Evolutionary conservation across 495 filamentous ascomycete species (phyloP).

Genomic region (Lasiosphaeria miniovina): DNA sequence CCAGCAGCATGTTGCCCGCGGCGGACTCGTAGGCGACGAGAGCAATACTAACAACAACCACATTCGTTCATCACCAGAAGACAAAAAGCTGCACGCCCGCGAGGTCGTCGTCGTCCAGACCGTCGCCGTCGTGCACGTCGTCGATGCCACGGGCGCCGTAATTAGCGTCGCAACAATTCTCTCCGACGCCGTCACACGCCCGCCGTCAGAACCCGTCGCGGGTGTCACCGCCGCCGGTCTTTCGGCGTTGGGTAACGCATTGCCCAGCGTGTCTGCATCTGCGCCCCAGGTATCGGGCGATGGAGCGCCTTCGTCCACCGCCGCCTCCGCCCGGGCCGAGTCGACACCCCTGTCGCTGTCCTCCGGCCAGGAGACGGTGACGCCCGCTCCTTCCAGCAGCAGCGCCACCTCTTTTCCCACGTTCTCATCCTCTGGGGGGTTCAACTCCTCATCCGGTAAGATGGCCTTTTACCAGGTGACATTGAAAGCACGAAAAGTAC

Average conservation of each 20-base stretch:
- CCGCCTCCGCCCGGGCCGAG: slow-evolving; percentile 20
- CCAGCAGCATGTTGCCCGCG: slow-evolving; percentile 14
- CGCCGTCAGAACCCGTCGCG: slow-evolving; percentile 13
- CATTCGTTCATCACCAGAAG: slow-evolving; percentile 34
- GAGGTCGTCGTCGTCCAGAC: slow-evolving; percentile 46
- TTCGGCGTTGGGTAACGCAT: slow-evolving; percentile 15
- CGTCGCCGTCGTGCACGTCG: slow-evolving; percentile 48
- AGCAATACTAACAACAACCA: slow-evolving; percentile 24
- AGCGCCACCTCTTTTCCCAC: slow-evolving; percentile 43
- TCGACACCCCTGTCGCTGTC: slow-evolving; percentile 18
- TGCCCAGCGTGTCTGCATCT: slow-evolving; percentile 28
- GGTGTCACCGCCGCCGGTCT: slow-evolving; percentile 23
- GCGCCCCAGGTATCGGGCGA: slow-evolving; percentile 17
- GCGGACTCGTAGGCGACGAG: slow-evolving; percentile 8
- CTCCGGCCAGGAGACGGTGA: slow-evolving; percentile 30
- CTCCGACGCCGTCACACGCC: slow-evolving; percentile 20
- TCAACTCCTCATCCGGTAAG: slow-evolving; percentile 45
- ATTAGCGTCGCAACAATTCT: slow-evolving; percentile 36
- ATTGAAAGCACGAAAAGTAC: neutral
- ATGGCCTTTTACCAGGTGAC: neutral
- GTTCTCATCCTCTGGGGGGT: slow-evolving; percentile 28
- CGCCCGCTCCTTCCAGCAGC: slow-evolving; percentile 48
- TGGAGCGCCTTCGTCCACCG: slow-evolving; percentile 26
- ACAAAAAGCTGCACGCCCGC: slow-evolving; percentile 27
- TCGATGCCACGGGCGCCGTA: slow-evolving; percentile 45